Evolutionary conservation across 345 rosid species (phyloP).

Genomic region (Cochlearia excelsa): DNA sequence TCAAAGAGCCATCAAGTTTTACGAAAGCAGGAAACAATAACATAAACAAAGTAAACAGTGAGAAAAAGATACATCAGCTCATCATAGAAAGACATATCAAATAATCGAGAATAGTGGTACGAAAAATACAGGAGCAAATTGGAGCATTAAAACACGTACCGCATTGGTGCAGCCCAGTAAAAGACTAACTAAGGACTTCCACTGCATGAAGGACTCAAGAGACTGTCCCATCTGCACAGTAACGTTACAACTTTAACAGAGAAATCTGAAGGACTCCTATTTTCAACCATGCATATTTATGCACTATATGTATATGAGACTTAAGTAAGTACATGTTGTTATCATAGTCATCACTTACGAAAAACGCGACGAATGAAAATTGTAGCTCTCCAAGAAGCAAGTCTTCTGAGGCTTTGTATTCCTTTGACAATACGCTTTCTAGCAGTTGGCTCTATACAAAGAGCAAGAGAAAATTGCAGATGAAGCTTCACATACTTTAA

Average conservation of each 20-base stretch:
- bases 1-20: slow-evolving; percentile 10
- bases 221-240: slow-evolving; percentile 96
- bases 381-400: slow-evolving; percentile 85
- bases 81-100: no score
- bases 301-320: no score
- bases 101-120: background rate
- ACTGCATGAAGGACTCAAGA: slow-evolving; percentile 82
- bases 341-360: slow-evolving; percentile 47
- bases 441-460: slow-evolving; percentile 58
- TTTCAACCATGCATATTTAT: background rate
- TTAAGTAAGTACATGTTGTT: no score
- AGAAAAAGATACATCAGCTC: background rate
- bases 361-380: slow-evolving; percentile 79
- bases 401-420: slow-evolving; percentile 72
- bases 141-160: slow-evolving; percentile 45
- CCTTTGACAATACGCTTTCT: slow-evolving; percentile 55
- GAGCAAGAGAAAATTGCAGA: slow-evolving; percentile 9
- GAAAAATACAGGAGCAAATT: background rate
- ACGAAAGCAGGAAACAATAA: background rate
- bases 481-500: background rate
- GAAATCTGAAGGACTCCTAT: background rate
- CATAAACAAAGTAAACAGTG: background rate
- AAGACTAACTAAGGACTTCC: slow-evolving; percentile 91
- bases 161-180: slow-evolving; percentile 81
- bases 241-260: slow-evolving; percentile 14